A percentile compares a stretch with the other conserved stretches of the same genome.
Evolutionary conservation across 2,329 filamentous ascomycete genomes (phyloP).

Genomic region (Aspergillus hortae): DNA sequence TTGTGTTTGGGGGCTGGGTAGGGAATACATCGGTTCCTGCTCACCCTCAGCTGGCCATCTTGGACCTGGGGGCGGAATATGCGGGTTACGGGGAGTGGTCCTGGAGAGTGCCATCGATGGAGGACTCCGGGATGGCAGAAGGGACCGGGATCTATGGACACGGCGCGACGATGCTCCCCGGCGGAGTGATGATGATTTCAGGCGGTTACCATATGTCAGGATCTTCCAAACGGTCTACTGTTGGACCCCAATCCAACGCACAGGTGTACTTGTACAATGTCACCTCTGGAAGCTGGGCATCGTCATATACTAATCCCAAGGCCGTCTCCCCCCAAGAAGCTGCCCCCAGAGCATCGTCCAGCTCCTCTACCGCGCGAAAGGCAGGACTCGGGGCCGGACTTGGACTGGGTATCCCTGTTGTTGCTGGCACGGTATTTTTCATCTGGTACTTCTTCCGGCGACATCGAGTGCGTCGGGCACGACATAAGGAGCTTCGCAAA

Average conservation of each 20-base stretch:
- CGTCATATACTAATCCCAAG: constrained; percentile 52
- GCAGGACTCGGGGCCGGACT: constrained; percentile 63
- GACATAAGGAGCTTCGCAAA: constrained; percentile 55
- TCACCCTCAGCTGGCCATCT: constrained; percentile 72
- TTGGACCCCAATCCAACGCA: constrained; percentile 36
- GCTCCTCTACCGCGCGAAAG: constrained; percentile 36
- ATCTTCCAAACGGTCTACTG: constrained; percentile 35
- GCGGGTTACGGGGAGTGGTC: constrained; percentile 48
- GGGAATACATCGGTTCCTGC: constrained; percentile 74
- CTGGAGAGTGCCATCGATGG: constrained; percentile 39
- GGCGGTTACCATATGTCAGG: constrained; percentile 55
- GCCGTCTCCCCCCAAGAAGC: constrained; percentile 4
- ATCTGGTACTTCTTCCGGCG: constrained; percentile 52
- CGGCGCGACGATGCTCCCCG: constrained; percentile 59
- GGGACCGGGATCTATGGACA: constrained; percentile 58
- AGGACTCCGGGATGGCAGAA: constrained; percentile 38
- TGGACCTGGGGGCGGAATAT: constrained; percentile 72
- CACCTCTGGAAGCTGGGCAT: constrained; percentile 57
- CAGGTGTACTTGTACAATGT: constrained; percentile 58
- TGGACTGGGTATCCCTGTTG: constrained; percentile 58
- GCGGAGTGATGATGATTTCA: constrained; percentile 58
- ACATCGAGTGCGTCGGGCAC: constrained; percentile 38
- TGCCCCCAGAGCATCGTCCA: constrained; percentile 6
- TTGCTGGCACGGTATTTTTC: constrained; percentile 47
- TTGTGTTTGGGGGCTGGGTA: constrained; percentile 90